Evolutionary conservation across 352 stramenopile genomes (phyloP), one percentile per base, ranked within the genome.

Genomic region (Peronospora destructor): DNA sequence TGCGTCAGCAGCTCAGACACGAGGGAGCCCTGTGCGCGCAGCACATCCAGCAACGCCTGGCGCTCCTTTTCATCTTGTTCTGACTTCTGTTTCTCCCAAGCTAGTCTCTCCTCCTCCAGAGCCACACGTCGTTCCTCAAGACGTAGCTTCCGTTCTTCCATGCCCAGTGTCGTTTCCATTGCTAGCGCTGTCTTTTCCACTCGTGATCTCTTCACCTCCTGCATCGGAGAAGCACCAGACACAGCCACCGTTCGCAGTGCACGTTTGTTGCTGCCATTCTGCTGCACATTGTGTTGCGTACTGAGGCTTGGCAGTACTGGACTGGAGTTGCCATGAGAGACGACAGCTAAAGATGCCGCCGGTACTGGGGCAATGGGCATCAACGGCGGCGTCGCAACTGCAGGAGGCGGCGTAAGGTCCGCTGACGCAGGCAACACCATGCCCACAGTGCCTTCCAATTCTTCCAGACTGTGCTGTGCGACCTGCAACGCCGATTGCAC

Each of bases 301-400:
- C 42, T 56, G 9, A 45, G 4, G 9, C 6, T 46, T 26, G 58
- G 59, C 9, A 35, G 26, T 13, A 44, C 45, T 5, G 58, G 33
- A 40, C 46, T 51, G 3, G 53, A 47, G 34, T 40, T 63, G 26
- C 30, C 21, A 23, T 45, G 46, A 59, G 42, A 30, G 1, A 49
- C 35, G 12, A 39, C 40, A 16, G 36, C 39, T 10, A 26, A 11
- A 1, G 34, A 37, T 13, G 45, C 13, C 6, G 29, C 13, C 2
- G 63, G 63, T 6, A 57, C 61, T n/a, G 61, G 61, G 2, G 61
- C 61, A 43, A 70, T 70, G 4, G 61, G 34, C 61, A 66, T 70
- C 44, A 70, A 44, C 11, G 48, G 16, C 6, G 49, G 12, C 23
- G 49, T 33, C 19, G 49, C 21, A 4, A 33, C 51, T 11, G 47